Evolutionary conservation across 108 stramenopile species (phyloP), one percentile per base, ranked within the genome.

Genomic region (Skeletonema menzelii): DNA sequence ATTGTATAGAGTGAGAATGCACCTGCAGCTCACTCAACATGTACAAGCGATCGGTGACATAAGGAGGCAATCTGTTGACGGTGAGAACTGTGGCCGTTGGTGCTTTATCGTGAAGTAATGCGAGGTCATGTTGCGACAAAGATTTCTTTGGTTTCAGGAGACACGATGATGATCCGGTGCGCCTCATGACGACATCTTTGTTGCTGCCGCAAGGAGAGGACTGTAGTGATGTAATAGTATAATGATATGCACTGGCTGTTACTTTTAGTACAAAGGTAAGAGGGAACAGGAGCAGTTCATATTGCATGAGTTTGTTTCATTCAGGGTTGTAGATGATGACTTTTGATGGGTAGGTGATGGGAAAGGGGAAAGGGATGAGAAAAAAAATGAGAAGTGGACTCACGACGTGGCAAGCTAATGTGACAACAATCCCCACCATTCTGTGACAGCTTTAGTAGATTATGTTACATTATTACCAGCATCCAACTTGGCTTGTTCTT

Each of bases 1-100:
- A 88, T 5, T 68, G 47, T 11, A 74, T 64, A 0, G 82, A 58
- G 13, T 79, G 61, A 28, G 76, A 79, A 65, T 88, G 73, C 17
- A 72, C 67, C 24, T 82, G 63, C 13, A 91, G 66, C 72, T 91
- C 87, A 34, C 83, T 84, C 14, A 86, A 63, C 61, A 87, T 79
- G 59, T 88, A 91, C 60, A 78, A 83, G 11, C 90, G 78, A 47
- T 91, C 90, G 42, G 75, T 63, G 60, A 70, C 34, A 38, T 65
- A 75, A 27, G 80, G 17, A 22, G 76, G 58, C 34, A 77, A 66
- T n/a, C 55, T 44, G 34, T 38, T 65, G 35, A 67, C 27, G 3
- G 75, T 82, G 30, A 82, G 65, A 27, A 82, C 71, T 11, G 80
- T 82, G 15, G 76, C 65, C 7, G 80, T 71, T 1, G 69, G 80